These are phyloP conservation scores for Oryza brachyantha DNA, from an alignment of 176 grass and related monocot genomes.

Conservation along the genomic window DNA sequence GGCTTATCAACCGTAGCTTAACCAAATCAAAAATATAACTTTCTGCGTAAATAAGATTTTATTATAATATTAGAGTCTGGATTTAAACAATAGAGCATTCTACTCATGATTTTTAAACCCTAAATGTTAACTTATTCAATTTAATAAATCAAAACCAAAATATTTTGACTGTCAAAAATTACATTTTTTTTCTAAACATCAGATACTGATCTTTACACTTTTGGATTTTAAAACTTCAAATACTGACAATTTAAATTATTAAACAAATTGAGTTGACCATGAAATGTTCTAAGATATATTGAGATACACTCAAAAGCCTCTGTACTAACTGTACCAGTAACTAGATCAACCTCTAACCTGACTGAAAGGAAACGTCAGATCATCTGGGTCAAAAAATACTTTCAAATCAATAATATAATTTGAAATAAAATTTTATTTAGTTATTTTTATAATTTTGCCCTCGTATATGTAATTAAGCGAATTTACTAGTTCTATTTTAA, in stretches of 20 bases:
- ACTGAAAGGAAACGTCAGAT: not conserved
- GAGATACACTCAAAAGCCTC: not conserved
- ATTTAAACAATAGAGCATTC: too few species aligned
- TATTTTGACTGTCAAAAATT: too few species aligned
- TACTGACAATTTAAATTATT: too few species aligned
- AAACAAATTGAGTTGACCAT: not conserved
- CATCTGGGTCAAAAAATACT: not conserved
- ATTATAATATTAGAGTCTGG: too few species aligned
- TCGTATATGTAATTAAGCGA: not conserved
- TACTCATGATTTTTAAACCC: too few species aligned
- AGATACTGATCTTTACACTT: not conserved
- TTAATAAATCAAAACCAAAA: too few species aligned
- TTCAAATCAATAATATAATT: not conserved
- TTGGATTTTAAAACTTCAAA: not conserved
- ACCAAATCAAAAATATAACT: too few species aligned
- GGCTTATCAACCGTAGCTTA: too few species aligned
- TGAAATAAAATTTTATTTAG: not conserved
- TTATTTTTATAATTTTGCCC: not conserved
- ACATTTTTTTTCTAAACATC: too few species aligned
- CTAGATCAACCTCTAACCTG: not conserved
- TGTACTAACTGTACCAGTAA: not conserved
- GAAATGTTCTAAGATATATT: not conserved
- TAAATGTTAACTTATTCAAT: too few species aligned
- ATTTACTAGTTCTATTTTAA: not conserved
- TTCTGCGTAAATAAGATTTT: too few species aligned